Conservation (phyloP, 495 filamentous ascomycete species). For the Neurospora tetrasperma region DNA sequence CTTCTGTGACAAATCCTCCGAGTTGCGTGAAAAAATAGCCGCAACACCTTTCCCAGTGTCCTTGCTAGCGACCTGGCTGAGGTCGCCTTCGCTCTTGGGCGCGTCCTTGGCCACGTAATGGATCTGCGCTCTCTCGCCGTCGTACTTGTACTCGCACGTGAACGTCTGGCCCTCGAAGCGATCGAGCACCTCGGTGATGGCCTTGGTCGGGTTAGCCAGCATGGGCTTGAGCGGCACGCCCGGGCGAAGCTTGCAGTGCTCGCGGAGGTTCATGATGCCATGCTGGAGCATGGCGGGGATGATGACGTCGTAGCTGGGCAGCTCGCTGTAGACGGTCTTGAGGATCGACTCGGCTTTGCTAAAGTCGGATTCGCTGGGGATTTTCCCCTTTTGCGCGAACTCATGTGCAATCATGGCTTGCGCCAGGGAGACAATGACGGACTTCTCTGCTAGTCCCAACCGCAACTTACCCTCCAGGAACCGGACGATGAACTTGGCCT, state of each 20-base stretch:
- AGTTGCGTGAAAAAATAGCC: constrained; percentile 93
- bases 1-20: constrained; percentile 92
- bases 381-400: constrained; percentile 50
- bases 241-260: constrained; percentile 85
- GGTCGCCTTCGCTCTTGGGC: constrained; percentile 42
- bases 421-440: constrained; percentile 76
- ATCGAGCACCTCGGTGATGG: constrained; percentile 96
- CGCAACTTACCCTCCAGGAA: constrained; percentile 91
- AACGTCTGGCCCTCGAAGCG: constrained; percentile 93
- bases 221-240: constrained; percentile 96
- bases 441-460: constrained; percentile 85
- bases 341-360: constrained; percentile 74
- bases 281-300: constrained; percentile 79
- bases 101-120: constrained; percentile 82
- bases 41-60: constrained; percentile 55
- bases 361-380: constrained; percentile 62
- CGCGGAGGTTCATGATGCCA: constrained; percentile 69
- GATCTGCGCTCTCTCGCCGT: constrained; percentile 93
- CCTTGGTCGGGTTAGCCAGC: constrained; percentile 97
- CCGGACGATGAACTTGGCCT: constrained; percentile 86
- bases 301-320: constrained; percentile 92
- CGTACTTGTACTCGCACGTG: constrained; percentile 98
- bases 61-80: constrained; percentile 33
- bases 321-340: constrained; percentile 87
- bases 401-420: constrained; percentile 84